phyloP scores from a whole-genome alignment of 306 rosid species.

The Morella rubra region DNA sequence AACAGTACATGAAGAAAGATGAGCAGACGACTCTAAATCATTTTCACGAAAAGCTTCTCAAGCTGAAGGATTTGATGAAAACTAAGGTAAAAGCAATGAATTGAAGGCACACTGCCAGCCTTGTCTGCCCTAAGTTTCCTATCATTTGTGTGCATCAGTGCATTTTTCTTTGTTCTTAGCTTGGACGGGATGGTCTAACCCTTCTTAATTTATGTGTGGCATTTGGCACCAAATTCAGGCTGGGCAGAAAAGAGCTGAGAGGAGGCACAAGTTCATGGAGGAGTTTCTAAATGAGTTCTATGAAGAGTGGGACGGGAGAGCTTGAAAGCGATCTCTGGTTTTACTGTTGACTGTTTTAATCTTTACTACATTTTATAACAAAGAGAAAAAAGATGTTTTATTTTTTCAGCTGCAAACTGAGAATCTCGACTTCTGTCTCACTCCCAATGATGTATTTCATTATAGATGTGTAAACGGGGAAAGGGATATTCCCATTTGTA shows the following conservation, averaged over 20 bases:
- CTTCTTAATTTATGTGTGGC: background rate
- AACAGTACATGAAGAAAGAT: constrained; percentile 68
- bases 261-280: constrained; percentile 87
- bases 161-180: background rate
- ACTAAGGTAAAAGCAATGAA: constrained; percentile 50
- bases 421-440: too few species aligned
- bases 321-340: constrained; percentile 10
- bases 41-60: constrained; percentile 91
- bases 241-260: constrained; percentile 84
- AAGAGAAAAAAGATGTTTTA: too few species aligned
- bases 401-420: too few species aligned
- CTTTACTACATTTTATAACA: too few species aligned
- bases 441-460: background rate
- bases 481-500: background rate
- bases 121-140: constrained; percentile 4
- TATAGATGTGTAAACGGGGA: background rate
- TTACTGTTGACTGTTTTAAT: background rate
- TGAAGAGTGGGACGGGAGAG: constrained; percentile 74
- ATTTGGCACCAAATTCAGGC: constrained; percentile 55
- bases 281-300: constrained; percentile 78
- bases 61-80: constrained; percentile 91
- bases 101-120: background rate
- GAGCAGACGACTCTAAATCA: constrained; percentile 86
- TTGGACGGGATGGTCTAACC: background rate
- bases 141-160: background rate